Conservation (phyloP, 768 basidiomycete species). For the Mrakia gelida region DNA sequence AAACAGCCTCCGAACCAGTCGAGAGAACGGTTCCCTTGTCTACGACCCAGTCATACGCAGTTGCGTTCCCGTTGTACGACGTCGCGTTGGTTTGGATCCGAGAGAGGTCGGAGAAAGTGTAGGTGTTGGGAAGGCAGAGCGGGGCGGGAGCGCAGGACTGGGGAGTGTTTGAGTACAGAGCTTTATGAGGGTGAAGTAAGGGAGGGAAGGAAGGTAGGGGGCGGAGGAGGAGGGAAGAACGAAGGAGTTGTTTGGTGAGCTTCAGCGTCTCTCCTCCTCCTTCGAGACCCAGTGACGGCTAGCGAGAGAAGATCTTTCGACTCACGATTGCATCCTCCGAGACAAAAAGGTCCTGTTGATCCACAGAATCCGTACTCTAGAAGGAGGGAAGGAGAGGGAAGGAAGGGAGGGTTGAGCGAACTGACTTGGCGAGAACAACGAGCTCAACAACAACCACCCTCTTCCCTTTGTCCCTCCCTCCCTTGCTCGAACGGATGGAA, state of each 20-base stretch:
- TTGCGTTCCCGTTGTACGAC: conserved; percentile 67
- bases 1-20: conserved; percentile 45
- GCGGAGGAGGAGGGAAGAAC: neutral
- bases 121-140: conserved; percentile 58
- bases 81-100: conserved; percentile 53
- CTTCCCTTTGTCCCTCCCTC: neutral
- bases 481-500: neutral
- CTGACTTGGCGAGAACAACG: neutral
- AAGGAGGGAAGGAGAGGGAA: neutral
- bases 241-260: neutral
- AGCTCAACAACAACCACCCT: neutral
- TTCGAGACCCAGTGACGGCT: neutral
- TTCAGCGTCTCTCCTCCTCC: neutral
- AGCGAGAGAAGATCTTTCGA: conserved; percentile 33
- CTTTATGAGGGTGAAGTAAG: neutral
- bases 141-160: conserved; percentile 65
- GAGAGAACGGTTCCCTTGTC: conserved; percentile 57
- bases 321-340: conserved; percentile 82
- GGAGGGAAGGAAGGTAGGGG: neutral
- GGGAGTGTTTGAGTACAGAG: conserved; percentile 53
- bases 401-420: too few species aligned
- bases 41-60: conserved; percentile 53
- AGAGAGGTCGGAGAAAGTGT: conserved; percentile 37
- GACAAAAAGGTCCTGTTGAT: conserved; percentile 54
- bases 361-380: conserved; percentile 57